Base-by-base conservation (phyloP, 352 stramenopile species). In the Globisporangium spinosum region DNA sequence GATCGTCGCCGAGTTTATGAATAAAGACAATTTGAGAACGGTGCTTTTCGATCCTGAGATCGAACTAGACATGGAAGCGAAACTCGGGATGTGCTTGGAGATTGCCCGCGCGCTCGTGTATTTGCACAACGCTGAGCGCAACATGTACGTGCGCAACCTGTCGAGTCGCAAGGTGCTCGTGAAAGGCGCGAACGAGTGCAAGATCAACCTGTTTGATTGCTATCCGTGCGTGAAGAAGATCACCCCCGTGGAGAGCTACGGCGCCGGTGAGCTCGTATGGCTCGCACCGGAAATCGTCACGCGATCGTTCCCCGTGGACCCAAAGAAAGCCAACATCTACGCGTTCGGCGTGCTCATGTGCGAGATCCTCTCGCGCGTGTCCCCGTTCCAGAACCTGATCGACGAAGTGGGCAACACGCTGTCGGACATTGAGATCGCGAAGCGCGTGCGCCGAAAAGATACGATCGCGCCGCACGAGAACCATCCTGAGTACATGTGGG, bases 1-100 rank as follows among this genome's bases (percentile, higher is more conserved):
- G 6, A 74, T 90, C 20, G 77, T 94, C 32, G 79, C 81, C 3
- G 84, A 94, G 70, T 94, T 87, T 64, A 81, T 91, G 78, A 79
- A 87, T 45, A 90, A 89, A 65, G 80, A 82, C 57, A 90, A 84
- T 51, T 56, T 94, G 23, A 79, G 77, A 60, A 74, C 76, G 1
- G 69, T 94, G 63, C 78, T 92, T 17, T 65, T 77, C 23, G 86
- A 90, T 56, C 65, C 70, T 0, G 75, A 91, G 25, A 60, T 84
- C 17, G 75, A 91, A 13, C 62, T 94, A 22, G 76, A 83, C 58
- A 72, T 89, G 32, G 66, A 71, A 22, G 78, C 65, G 15, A 88
- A 91, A 56, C 51, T 93, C 17, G 70, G 82, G 45, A 89, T 94
- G 64, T 92, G 84, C 59, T 72, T 84, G 20, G 83, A 92, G 45